Conservation (phyloP, 768 basidiomycete species). For the Amanita fuliginea region DNA sequence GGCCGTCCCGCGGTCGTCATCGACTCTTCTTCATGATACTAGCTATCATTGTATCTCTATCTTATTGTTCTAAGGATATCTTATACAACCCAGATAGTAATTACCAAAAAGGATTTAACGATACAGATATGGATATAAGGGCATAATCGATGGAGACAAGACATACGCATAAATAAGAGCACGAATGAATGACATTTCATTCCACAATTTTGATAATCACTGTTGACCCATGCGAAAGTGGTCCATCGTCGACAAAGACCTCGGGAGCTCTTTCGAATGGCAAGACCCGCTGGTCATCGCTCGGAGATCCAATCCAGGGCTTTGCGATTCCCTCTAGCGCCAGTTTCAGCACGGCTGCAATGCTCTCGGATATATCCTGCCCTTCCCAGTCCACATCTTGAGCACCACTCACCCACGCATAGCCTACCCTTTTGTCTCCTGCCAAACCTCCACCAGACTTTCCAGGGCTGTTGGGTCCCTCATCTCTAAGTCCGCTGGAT, state of each 20-base stretch:
- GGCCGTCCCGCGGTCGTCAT: constrained; percentile 29
- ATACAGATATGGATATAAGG: neutral
- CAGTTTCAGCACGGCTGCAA: constrained; percentile 29
- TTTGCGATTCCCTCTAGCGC: constrained; percentile 30
- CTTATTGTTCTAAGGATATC: neutral
- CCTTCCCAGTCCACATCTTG: constrained; percentile 84
- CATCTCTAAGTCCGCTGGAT: constrained; percentile 2
- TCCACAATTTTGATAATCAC: constrained; percentile 33
- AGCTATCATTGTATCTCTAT: neutral
- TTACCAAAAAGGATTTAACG: neutral
- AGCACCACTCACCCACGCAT: constrained; percentile 73
- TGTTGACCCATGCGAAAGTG: constrained; percentile 29
- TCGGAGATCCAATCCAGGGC: constrained; percentile 32
- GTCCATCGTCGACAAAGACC: constrained; percentile 32
- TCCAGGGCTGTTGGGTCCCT: neutral
- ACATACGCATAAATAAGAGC: neutral
- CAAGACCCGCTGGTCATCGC: constrained; percentile 22
- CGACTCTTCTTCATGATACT: constrained; percentile 24
- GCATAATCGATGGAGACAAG: neutral
- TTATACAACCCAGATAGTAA: neutral
- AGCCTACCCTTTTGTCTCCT: constrained; percentile 39
- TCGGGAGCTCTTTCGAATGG: constrained; percentile 41
- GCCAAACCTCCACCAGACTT: constrained; percentile 14
- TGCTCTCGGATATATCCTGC: constrained; percentile 48
- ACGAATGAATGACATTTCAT: constrained; percentile 8